Evolutionary conservation across 2,329 filamentous ascomycete species (phyloP).

Genomic region (Tricladium varicosporioides): DNA sequence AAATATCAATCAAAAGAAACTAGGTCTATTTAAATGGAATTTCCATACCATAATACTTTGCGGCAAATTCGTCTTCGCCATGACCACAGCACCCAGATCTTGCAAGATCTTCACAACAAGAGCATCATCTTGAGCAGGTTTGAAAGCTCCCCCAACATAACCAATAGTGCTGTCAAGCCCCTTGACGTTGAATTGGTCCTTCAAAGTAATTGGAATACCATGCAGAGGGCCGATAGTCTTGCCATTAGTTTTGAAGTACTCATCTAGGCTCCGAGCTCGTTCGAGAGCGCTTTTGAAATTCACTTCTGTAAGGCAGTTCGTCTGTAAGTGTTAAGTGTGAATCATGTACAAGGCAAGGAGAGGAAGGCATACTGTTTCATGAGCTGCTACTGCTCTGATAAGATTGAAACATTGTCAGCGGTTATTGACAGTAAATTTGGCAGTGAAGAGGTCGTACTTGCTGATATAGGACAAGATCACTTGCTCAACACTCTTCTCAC

Average conservation of each 20-base stretch:
- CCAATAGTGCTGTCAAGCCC: conserved; percentile 57
- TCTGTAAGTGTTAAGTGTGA: background rate
- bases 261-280: conserved; percentile 39
- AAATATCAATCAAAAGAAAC: too few species aligned
- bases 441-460: too few species aligned
- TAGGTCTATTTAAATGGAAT: conserved; percentile 44
- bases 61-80: conserved; percentile 51
- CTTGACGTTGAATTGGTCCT: conserved; percentile 60
- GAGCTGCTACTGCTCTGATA: too few species aligned
- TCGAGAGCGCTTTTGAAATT: conserved; percentile 41
- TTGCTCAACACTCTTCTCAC: background rate
- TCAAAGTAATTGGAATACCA: conserved; percentile 54
- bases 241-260: conserved; percentile 36
- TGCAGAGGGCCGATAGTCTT: conserved; percentile 49
- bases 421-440: too few species aligned
- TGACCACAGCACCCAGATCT: conserved; percentile 48
- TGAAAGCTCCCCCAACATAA: conserved; percentile 50
- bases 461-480: too few species aligned
- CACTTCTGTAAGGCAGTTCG: conserved; percentile 42
- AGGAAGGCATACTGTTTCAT: too few species aligned
- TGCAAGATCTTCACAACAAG: conserved; percentile 48
- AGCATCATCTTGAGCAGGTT: conserved; percentile 48
- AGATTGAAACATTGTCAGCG: too few species aligned
- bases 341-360: too few species aligned
- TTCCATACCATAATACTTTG: conserved; percentile 53